Evolutionary conservation across 1,284 basidiomycete genomes (phyloP), one percentile per base, ranked within the genome.

Genomic region (Boletellus sp.): DNA sequence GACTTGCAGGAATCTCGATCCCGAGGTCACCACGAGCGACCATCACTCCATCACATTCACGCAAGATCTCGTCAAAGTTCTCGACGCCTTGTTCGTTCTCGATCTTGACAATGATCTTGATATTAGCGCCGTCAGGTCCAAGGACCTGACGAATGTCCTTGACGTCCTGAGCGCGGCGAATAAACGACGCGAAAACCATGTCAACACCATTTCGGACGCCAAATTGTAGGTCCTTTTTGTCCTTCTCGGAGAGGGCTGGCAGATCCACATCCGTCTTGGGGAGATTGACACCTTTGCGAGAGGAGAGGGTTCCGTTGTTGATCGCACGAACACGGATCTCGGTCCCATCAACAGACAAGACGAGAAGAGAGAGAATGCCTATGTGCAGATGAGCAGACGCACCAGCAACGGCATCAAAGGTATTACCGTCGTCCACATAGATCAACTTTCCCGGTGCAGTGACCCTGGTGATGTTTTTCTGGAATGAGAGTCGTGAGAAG

Each of bases 51-150:
- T 98, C 94, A 32, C 89, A 83, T 73, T 90, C 95, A 62, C 79
- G 85, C 63, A 97, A 72, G 67, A 97, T 98, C 74, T 97, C 94
- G 73, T 97, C 94, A 75, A 98, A 97, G 82, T 97, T 97, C 64
- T 85, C 83, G 50, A 97, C 91, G 71, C 94, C 94, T 75, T 97
- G 95, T 74, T 97, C 90, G 74, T 97, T 97, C 74, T 98, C 94
- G 60, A 98, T 97, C 76, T 98, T 98, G 74, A 94, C 92, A 61
- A 97, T 97, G 70, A 98, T 93, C 75, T 97, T 97, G 80, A 98
- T 93, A 73, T 74, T 85, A 52, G 91, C 89, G 52, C 95, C 95
- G 48, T 93, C 92, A 44, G 93, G 83, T 48, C 94, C 95, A 59
- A 98, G 86, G 54, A 93, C 89, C 53, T 85, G 79, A 60, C 92